Evolutionary conservation across 345 rosid genomes (phyloP), one percentile per base, ranked within the genome.

Genomic region (Lagerstroemia speciosa): DNA sequence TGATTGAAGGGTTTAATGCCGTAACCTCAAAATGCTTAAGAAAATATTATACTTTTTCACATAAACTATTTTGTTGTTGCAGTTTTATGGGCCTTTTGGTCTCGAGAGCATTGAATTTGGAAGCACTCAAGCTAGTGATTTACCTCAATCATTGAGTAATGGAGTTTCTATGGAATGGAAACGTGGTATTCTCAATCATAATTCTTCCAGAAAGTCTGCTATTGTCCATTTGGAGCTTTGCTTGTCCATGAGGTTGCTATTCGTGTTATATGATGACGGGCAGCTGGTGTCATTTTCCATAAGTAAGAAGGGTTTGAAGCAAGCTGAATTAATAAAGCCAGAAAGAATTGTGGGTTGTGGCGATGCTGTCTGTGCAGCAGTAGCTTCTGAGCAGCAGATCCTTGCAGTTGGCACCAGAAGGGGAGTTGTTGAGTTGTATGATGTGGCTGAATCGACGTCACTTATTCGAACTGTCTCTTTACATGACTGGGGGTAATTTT

Each of bases 381-480:
- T 87, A 75, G 96, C 96, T 76, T 76, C 88, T 68, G 99, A 88
- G 78, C 98, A 91, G 76, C 95, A 89, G 78, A 82, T 94, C 71
- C 86, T 94, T 67, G 99, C 99, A 22, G 95, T 94, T 71, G 99
- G 99, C 73, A 94, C 97, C 68, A 88, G 83, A 77, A 88, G 84
- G 80, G 98, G 96, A 68, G 76, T 79, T 78, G 96, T 91, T 66
- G 96, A 94, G 70, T 81, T 94, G 62, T 91, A 89, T 76, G 92
- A 91, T 78, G 78, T 91, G 53, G 82, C 88, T 52, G 87, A 89
- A 69, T 83, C 92, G 24, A 81, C 75, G 29, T 89, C 86, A 43
- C 90, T 82, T 65, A 83, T 94, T 68, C 95, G 98, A 50, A 74
- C 90, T 1, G 88, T 94, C 62, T 91, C 95, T 74, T 83, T 94